These are phyloP conservation scores for Glycine soja DNA, from an alignment of 306 rosid genomes.

Conservation along the genomic window DNA sequence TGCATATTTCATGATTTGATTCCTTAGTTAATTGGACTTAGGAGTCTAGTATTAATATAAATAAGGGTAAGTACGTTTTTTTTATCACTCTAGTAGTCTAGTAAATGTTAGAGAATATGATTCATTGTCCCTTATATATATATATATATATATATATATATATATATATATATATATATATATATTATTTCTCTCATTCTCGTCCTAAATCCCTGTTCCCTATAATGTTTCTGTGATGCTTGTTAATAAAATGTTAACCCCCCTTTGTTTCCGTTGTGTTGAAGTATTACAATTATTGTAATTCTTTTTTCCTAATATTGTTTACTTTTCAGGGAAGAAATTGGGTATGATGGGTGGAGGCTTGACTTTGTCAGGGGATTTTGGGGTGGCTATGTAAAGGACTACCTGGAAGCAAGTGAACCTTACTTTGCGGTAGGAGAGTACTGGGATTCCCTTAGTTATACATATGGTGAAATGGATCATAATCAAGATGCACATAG, in stretches of 20 bases:
- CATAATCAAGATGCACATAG: slow-evolving; percentile 96
- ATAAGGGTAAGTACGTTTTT: not conserved
- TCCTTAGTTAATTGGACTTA: not conserved
- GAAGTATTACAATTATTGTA: not conserved
- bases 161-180: no score
- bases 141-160: no score
- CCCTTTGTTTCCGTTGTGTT: not conserved
- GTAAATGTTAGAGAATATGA: not conserved
- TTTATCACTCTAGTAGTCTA: not conserved
- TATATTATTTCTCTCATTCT: not conserved
- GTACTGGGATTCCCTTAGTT: slow-evolving; percentile 97
- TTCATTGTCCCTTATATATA: not conserved
- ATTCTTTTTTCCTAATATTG: not conserved
- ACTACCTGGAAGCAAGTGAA: slow-evolving; percentile 80
- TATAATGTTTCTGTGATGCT: not conserved
- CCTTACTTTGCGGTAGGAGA: slow-evolving; percentile 94
- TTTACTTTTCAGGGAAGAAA: slow-evolving; percentile 72
- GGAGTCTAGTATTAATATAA: not conserved
- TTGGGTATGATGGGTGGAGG: slow-evolving; percentile 99
- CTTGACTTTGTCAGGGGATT: slow-evolving; percentile 98
- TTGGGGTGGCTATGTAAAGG: slow-evolving; percentile 99
- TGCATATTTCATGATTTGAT: not conserved
- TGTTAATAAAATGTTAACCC: not conserved
- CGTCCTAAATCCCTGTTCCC: not conserved
- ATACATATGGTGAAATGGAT: slow-evolving; percentile 90